phyloP scores from a whole-genome alignment of 1,139 yeast genomes.

The Yamadazyma membranifaciens region DNA sequence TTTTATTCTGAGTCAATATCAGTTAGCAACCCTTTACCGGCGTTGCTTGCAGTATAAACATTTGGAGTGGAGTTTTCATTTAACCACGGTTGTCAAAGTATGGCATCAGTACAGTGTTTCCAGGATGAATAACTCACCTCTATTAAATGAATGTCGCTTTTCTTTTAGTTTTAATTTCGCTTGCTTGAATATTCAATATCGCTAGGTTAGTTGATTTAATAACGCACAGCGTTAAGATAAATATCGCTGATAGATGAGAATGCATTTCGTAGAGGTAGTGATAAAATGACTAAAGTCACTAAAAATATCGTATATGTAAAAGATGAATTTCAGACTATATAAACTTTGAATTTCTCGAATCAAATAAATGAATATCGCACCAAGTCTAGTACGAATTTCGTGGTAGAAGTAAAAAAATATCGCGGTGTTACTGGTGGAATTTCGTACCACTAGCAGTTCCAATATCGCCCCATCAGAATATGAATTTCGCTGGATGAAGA shows the following conservation, averaged over 20 bases:
- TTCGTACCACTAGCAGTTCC: constrained; percentile 3
- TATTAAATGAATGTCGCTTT: constrained; percentile 8
- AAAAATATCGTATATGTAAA: constrained; percentile 6
- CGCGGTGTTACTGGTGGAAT: constrained; percentile 5
- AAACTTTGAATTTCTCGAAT: no score
- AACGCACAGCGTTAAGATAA: constrained; percentile 1
- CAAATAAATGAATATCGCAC: constrained; percentile 5
- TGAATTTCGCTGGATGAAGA: not conserved
- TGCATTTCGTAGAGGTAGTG: constrained; percentile 5
- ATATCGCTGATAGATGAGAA: constrained; percentile 1
- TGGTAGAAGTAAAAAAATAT: constrained; percentile 7
- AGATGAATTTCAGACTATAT: no score
- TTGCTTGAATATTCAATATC: constrained; percentile 1
- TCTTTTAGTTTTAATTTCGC: constrained; percentile 2
- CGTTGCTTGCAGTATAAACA: no score
- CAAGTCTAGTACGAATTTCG: constrained; percentile 5
- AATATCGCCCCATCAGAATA: not conserved
- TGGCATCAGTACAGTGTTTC: constrained; percentile 6
- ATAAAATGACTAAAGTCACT: constrained; percentile 1
- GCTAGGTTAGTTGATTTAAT: constrained; percentile 2
- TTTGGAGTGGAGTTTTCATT: no score
- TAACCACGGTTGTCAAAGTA: no score
- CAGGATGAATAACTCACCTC: constrained; percentile 11
- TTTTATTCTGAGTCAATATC: no score
- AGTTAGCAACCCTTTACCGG: no score